Evolutionary conservation across 2,329 filamentous ascomycete species (phyloP).

Genomic region (Plectosphaerella plurivora): DNA sequence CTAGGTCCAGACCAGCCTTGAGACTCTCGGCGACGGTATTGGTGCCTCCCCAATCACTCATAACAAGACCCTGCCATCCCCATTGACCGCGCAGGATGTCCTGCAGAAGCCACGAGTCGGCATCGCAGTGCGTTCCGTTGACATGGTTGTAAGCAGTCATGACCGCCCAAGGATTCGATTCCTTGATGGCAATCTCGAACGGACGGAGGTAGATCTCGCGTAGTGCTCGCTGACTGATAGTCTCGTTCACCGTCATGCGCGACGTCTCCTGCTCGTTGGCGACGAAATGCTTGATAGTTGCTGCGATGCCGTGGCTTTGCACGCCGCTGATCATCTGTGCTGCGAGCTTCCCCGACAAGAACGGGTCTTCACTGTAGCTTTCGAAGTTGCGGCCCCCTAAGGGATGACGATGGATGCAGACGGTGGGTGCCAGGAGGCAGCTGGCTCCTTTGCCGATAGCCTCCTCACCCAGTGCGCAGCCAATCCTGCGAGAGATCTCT

Average conservation of each 20-base stretch:
- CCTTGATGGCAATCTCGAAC: slow-evolving; percentile 29
- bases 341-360: slow-evolving; percentile 36
- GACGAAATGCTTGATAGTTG: slow-evolving; percentile 54
- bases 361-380: slow-evolving; percentile 40
- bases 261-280: slow-evolving; percentile 19
- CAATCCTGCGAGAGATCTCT: not conserved
- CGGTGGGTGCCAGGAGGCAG: slow-evolving; percentile 51
- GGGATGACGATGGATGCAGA: slow-evolving; percentile 42
- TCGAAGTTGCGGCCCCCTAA: slow-evolving; percentile 44
- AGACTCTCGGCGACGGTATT: slow-evolving; percentile 22
- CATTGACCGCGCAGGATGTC: slow-evolving; percentile 25
- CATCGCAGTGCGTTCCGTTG: slow-evolving; percentile 35
- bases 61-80: slow-evolving; percentile 26
- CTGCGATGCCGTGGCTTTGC: slow-evolving; percentile 38
- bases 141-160: slow-evolving; percentile 34
- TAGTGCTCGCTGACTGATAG: not conserved
- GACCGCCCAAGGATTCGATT: slow-evolving; percentile 25
- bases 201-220: slow-evolving; percentile 25
- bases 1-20: slow-evolving; percentile 24
- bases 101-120: slow-evolving; percentile 25
- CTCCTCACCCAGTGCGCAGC: not conserved
- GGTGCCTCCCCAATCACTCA: slow-evolving; percentile 28
- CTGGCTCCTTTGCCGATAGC: not conserved
- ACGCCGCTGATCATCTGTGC: slow-evolving; percentile 44
- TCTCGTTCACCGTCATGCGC: not conserved